phyloP scores from a whole-genome alignment of 345 rosid species.

The Reutealis trisperma region DNA sequence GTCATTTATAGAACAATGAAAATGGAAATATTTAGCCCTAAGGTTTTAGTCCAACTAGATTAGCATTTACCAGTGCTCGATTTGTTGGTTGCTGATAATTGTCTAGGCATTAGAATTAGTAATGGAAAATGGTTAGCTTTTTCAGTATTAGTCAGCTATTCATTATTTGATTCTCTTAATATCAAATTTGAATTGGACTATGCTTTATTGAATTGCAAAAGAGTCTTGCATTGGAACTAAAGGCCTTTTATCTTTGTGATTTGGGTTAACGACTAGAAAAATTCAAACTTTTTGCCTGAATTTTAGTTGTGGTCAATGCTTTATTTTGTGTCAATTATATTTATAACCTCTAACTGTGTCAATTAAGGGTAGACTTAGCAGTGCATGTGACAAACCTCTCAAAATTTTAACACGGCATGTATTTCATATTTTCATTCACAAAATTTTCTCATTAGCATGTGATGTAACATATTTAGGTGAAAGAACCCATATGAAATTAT shows the following conservation, averaged over 20 bases:
- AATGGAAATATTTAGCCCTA: neutral
- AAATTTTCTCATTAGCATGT: neutral
- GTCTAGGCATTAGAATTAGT: neutral
- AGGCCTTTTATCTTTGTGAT: neutral
- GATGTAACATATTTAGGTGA: neutral
- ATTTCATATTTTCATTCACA: neutral
- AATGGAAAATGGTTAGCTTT: too few species aligned
- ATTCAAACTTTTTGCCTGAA: neutral
- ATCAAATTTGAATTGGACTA: neutral
- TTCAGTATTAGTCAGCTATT: neutral
- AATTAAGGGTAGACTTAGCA: neutral
- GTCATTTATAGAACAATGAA: neutral
- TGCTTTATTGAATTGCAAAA: neutral
- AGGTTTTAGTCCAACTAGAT: neutral
- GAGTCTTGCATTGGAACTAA: neutral
- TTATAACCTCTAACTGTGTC: neutral
- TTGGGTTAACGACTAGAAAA: neutral
- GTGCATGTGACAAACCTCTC: neutral
- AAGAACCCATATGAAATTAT: neutral
- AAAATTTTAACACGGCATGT: neutral
- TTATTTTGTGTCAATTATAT: neutral
- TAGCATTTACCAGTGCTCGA: neutral
- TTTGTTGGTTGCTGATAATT: neutral
- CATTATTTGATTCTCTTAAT: neutral
- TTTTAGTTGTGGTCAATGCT: neutral